A percentile compares a stretch with the other conserved stretches of the same genome.
Conservation (phyloP, 139 green algal genomes). For the Astrephomene gubernaculifera region DNA sequence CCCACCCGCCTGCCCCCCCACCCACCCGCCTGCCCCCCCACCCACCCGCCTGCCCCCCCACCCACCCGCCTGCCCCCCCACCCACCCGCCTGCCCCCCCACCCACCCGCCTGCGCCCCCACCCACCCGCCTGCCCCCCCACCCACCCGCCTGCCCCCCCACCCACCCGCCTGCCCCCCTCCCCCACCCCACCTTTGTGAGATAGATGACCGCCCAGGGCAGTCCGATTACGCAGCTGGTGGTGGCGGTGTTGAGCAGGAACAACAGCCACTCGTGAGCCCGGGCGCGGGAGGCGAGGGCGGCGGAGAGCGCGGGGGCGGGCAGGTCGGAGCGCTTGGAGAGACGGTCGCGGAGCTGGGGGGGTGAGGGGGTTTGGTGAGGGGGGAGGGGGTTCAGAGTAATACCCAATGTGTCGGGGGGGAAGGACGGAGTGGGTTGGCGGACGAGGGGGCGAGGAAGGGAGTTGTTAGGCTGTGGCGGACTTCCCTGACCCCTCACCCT, state of each 20-base stretch:
- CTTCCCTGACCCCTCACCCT: background rate
- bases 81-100: no score
- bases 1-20: no score
- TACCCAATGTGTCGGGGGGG: background rate
- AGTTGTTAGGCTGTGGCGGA: no score
- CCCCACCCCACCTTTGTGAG: conserved; percentile 45
- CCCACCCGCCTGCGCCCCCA: no score
- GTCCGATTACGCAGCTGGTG: conserved; percentile 54
- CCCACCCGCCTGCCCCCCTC: no score
- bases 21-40: no score
- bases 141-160: no score
- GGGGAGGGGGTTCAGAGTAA: no score
- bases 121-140: no score
- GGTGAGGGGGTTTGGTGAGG: background rate
- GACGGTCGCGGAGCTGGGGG: conserved; percentile 3
- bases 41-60: no score
- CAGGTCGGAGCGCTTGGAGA: background rate
- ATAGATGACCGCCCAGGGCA: conserved; percentile 67
- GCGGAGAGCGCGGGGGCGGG: background rate
- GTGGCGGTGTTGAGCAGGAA: conserved; percentile 61
- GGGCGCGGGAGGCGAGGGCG: background rate
- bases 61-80: no score
- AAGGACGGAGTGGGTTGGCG: background rate
- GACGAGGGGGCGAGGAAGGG: background rate
- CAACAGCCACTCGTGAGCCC: conserved; percentile 61